Evolutionary conservation across 495 filamentous ascomycete species (phyloP), one percentile per base, ranked within the genome.

Genomic region (Xylaria longipes): DNA sequence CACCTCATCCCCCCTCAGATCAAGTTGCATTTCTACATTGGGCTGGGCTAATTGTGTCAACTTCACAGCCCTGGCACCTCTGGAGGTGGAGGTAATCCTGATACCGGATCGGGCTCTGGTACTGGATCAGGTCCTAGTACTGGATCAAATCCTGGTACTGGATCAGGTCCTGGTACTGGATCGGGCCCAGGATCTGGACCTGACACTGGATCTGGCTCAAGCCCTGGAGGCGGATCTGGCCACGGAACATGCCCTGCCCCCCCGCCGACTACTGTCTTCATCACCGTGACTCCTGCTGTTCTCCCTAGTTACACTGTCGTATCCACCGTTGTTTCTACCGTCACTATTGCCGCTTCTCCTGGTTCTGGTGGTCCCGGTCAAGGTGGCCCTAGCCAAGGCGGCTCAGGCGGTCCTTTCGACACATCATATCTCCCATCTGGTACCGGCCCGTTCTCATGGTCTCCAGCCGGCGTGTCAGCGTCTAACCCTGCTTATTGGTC

Each of bases 181-280:
- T 43, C 29, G 27, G 69, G 58, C 39, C 25, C n/a, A 14, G 69
- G 58, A 29, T 43, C 39, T 39, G 75, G 71, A 48, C 29, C 52
- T 58, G 73, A 61, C 25, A 65, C 31, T 27, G 66, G 70, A 39
- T 57, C 27, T 39, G 74, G 67, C 45, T 46, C 14, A 11, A 68
- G 64, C 48, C 41, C 29, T 37, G 75, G 60, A 15, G 37, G 60
- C 37, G 60, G 70, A 25, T 63, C 61, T 68, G 72, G 72, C 41
- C 69, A 50, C 27, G 71, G 45, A 69, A 77, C 77, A 22, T 77
- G 77, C 61, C 73, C 77, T 61, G 68, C 75, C 29, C 65, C 72
- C n/a, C 70, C 76, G 11, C 71, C 75, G 27, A 75, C 72, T 22
- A 82, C 82, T n/a, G 74, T 82, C 54, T 80, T 81, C 63, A 71